These are phyloP conservation scores for Vitis rupestris DNA, from an alignment of 164 flowering plant genomes.

Conservation along the genomic window DNA sequence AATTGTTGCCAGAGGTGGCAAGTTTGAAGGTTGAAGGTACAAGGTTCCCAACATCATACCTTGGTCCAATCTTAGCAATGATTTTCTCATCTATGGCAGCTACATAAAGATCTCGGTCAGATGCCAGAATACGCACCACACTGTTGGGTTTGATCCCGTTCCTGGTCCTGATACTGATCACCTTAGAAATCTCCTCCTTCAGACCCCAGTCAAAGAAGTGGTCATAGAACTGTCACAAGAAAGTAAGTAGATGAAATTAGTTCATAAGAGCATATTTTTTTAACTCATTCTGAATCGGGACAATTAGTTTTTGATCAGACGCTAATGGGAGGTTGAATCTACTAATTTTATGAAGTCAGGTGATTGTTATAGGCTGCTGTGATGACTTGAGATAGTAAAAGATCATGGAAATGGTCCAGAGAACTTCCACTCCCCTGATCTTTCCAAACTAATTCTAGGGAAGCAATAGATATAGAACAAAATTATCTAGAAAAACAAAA, in stretches of 20 bases:
- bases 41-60: slow-evolving; percentile 52
- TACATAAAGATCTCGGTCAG: slow-evolving; percentile 63
- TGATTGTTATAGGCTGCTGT: too few species aligned
- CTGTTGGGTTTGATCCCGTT: slow-evolving; percentile 52
- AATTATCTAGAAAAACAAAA: neutral
- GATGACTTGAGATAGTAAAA: too few species aligned
- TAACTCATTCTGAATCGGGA: too few species aligned
- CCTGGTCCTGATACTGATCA: slow-evolving; percentile 44
- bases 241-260: too few species aligned
- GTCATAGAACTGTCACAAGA: slow-evolving; percentile 72
- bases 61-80: slow-evolving; percentile 65
- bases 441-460: too few species aligned
- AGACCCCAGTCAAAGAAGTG: slow-evolving; percentile 75
- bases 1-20: slow-evolving; percentile 55
- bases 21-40: slow-evolving; percentile 51
- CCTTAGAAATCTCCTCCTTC: slow-evolving; percentile 49
- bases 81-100: slow-evolving; percentile 59
- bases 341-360: too few species aligned
- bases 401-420: too few species aligned
- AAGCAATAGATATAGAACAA: too few species aligned
- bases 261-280: too few species aligned
- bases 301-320: too few species aligned
- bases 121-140: slow-evolving; percentile 41
- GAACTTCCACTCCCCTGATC: too few species aligned
- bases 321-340: too few species aligned